These are phyloP conservation scores for Microcera coccophila DNA, from an alignment of 2,329 filamentous ascomycete species.

Conservation along the genomic window DNA sequence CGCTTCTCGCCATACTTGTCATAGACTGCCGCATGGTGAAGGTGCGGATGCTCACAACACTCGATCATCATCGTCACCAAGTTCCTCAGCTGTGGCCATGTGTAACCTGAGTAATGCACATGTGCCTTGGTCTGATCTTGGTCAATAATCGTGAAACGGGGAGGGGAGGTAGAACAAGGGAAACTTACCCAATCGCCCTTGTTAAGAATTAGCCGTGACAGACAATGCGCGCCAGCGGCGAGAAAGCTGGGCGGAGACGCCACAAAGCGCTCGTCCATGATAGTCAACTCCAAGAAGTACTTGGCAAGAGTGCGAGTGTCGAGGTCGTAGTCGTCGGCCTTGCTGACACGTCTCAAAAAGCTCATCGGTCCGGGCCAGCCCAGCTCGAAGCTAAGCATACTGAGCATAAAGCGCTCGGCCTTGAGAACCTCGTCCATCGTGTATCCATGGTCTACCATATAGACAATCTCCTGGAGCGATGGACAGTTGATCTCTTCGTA, in stretches of 20 bases:
- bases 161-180: not conserved
- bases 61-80: conserved; percentile 76
- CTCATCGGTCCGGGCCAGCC: conserved; percentile 99
- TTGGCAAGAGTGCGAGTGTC: conserved; percentile 94
- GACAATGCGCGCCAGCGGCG: conserved; percentile 86
- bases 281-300: conserved; percentile 93
- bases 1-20: conserved; percentile 88
- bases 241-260: conserved; percentile 85
- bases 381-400: conserved; percentile 90
- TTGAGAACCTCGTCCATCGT: conserved; percentile 89
- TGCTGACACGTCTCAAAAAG: conserved; percentile 94
- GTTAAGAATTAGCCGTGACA: conserved; percentile 80
- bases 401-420: conserved; percentile 97
- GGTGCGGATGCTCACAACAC: conserved; percentile 75
- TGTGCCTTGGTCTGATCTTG: conserved; percentile 66
- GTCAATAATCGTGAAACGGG: conserved; percentile 33
- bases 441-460: conserved; percentile 96
- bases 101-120: conserved; percentile 91
- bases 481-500: conserved; percentile 99
- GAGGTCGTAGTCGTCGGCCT: conserved; percentile 94
- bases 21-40: conserved; percentile 82
- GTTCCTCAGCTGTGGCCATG: conserved; percentile 74
- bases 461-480: conserved; percentile 90
- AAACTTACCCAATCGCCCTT: conserved; percentile 88
- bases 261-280: conserved; percentile 98